A percentile compares a stretch with the other conserved stretches of the same genome.
Evolutionary conservation across 345 rosid genomes (phyloP).

Genomic region (Eutrema heterophyllum): DNA sequence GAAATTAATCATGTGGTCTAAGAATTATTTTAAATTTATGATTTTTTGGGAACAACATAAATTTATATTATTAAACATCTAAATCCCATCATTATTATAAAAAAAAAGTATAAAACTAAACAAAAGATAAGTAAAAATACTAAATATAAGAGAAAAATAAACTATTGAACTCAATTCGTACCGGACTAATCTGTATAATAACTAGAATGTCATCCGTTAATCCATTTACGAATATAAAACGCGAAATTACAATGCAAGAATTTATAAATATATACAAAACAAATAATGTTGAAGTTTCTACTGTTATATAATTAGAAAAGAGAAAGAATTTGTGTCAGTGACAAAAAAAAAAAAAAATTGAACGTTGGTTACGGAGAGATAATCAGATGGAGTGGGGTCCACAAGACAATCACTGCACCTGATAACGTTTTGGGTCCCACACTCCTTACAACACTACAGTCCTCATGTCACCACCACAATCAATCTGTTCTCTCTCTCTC

Average conservation of each 20-base stretch:
- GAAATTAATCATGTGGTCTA: not conserved
- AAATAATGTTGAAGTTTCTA: not conserved
- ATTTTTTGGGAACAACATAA: too few relatives aligned
- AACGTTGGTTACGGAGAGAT: constrained; percentile 21
- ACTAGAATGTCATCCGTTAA: not conserved
- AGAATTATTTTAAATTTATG: not conserved
- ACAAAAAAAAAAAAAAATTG: not conserved
- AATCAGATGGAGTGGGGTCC: constrained; percentile 23
- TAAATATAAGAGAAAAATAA: not conserved
- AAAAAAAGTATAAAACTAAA: not conserved
- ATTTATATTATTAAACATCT: too few relatives aligned
- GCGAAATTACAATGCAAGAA: not conserved
- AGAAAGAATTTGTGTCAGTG: not conserved
- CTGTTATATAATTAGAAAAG: not conserved
- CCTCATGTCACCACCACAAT: constrained; percentile 32
- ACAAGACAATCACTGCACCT: constrained; percentile 32
- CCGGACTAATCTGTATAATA: not conserved
- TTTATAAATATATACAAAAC: too few relatives aligned
- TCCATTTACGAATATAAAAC: not conserved
- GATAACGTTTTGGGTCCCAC: constrained; percentile 28
- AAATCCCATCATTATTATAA: too few relatives aligned
- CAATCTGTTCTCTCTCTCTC: constrained; percentile 14
- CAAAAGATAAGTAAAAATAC: not conserved
- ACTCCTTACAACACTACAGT: constrained; percentile 24
- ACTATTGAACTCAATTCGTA: not conserved